These are phyloP conservation scores for Monosporascus sp. DNA, from an alignment of 2,329 filamentous ascomycete species.

Conservation along the genomic window DNA sequence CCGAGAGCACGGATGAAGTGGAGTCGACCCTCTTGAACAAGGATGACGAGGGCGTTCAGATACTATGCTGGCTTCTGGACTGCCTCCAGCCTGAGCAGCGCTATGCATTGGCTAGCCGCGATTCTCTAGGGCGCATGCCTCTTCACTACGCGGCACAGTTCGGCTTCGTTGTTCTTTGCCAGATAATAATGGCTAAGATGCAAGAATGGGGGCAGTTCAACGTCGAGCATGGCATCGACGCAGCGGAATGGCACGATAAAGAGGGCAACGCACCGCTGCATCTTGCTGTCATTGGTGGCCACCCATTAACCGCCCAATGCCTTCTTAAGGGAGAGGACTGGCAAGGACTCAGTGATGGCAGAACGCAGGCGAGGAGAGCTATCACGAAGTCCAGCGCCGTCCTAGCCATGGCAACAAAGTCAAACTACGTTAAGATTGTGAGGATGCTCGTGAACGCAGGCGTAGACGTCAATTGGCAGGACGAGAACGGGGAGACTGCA, in stretches of 20 bases:
- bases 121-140: slow-evolving; percentile 77
- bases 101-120: slow-evolving; percentile 59
- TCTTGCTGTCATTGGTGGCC: slow-evolving; percentile 85
- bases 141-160: slow-evolving; percentile 94
- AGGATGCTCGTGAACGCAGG: slow-evolving; percentile 82
- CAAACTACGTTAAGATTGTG: slow-evolving; percentile 80
- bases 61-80: slow-evolving; percentile 61
- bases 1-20: slow-evolving; percentile 49
- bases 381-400: slow-evolving; percentile 83
- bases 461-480: slow-evolving; percentile 89
- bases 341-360: slow-evolving; percentile 58
- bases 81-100: slow-evolving; percentile 64
- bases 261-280: slow-evolving; percentile 90
- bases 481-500: slow-evolving; percentile 84
- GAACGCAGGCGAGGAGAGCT: slow-evolving; percentile 59
- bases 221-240: slow-evolving; percentile 79
- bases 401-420: slow-evolving; percentile 79
- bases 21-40: slow-evolving; percentile 62
- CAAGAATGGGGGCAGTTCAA: slow-evolving; percentile 85
- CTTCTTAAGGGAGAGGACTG: slow-evolving; percentile 78
- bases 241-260: slow-evolving; percentile 81
- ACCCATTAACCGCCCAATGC: slow-evolving; percentile 76
- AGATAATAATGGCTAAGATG: slow-evolving; percentile 83
- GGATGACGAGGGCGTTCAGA: slow-evolving; percentile 70
- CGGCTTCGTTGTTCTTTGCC: slow-evolving; percentile 85